phyloP scores from a whole-genome alignment of 768 basidiomycete genomes.

The Lactarius psammicola region DNA sequence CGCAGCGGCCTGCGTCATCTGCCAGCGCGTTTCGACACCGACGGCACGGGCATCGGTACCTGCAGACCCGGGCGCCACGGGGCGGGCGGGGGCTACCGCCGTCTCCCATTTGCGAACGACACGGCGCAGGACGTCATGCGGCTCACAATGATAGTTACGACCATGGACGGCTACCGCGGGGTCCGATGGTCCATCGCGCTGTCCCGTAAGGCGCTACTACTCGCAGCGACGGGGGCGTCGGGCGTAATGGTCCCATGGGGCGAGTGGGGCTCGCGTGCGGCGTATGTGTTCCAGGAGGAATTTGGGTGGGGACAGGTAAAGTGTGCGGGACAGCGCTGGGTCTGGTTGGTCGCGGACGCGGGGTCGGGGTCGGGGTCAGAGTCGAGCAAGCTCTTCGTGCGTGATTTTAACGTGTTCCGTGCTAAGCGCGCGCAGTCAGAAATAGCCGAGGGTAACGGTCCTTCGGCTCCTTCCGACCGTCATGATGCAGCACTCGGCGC shows the following conservation, averaged over 20 bases:
- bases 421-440: neutral
- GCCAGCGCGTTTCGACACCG: neutral
- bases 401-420: neutral
- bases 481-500: neutral
- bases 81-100: too few species aligned
- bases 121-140: neutral
- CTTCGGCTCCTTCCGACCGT: neutral
- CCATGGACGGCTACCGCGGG: neutral
- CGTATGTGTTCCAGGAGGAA: neutral
- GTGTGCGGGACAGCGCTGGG: constrained; percentile 4
- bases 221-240: neutral
- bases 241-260: neutral
- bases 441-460: neutral
- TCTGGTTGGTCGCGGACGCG: neutral
- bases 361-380: too few species aligned
- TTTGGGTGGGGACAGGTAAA: neutral
- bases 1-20: neutral
- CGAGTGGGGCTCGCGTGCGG: neutral
- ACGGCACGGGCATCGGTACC: too few species aligned
- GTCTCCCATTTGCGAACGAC: neutral
- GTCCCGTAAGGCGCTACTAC: neutral
- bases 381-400: neutral
- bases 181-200: neutral
- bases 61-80: too few species aligned
- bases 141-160: neutral